Base-by-base conservation (phyloP, 331 rosid species). In the Rhamnella rubrinervis region DNA sequence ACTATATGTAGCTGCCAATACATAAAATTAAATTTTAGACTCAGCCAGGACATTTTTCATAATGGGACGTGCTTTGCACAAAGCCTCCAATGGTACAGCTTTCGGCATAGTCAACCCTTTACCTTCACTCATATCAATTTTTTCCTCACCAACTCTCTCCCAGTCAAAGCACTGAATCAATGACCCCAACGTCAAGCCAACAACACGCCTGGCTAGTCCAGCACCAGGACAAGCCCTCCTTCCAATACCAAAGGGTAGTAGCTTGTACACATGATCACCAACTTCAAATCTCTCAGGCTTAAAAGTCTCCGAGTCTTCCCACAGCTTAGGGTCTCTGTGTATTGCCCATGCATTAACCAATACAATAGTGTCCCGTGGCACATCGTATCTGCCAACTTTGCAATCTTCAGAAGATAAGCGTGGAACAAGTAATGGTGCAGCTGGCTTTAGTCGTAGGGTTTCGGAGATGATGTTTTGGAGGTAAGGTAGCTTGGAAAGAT, bases 201-300 rank as follows among this genome's bases (percentile, higher is more conserved):
- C 38, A 11, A 72, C 64, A 4, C 70, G 38, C 11, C 51, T n/a
- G n/a, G n/a, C n/a, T 69, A 72, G 39, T 13, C 57, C 64, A n/a
- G n/a, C n/a, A 9, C 89, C 87, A 0, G 92, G 92, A 55, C 92
- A 87, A 6, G 89, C 80, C 65, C 92, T 74, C 61, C 93, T 81
- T 63, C 89, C 92, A 19, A 71, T 17, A 7, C 92, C 87, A 67
- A 87, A 87, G 4, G 92, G 70, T n/a, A 84, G 58, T 5, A 84
- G 14, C 71, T 77, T 77, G 0, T 70, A 60, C 10, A 61, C 61
- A 28, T 7, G 18, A 15, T 69, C 83, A 17, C 56, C 58, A 2
- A 46, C 72, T 46, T 26, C 60, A 37, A 81, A 75, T 15, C 89
- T 82, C 77, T 84, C 87, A 0, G n/a, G 92, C 65, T 60, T 82